phyloP scores from a whole-genome alignment of 2,329 filamentous ascomycete species.

The Ophiostoma novo-ulmi region DNA sequence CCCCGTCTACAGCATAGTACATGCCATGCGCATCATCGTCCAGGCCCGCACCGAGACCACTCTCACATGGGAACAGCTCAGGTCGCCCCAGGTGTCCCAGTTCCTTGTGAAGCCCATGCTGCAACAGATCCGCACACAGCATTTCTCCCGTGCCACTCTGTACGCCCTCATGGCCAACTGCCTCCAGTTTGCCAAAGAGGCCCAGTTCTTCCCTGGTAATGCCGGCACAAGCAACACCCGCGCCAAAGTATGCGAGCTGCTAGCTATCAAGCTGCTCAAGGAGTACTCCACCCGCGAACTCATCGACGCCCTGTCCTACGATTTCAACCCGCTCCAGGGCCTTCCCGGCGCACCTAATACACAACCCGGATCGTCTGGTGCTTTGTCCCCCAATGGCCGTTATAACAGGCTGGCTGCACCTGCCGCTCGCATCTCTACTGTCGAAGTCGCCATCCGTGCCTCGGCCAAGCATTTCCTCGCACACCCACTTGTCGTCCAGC shows the following conservation, averaged over 20 bases:
- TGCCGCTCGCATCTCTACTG: slow-evolving; percentile 75
- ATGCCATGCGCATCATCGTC: slow-evolving; percentile 80
- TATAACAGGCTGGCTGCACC: slow-evolving; percentile 45
- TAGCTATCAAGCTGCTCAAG: slow-evolving; percentile 83
- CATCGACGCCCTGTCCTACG: slow-evolving; percentile 90
- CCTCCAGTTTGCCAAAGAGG: slow-evolving; percentile 86
- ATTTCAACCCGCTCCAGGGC: slow-evolving; percentile 88
- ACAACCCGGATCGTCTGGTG: slow-evolving; percentile 31
- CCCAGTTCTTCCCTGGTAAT: slow-evolving; percentile 73
- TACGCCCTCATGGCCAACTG: slow-evolving; percentile 93
- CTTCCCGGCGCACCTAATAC: slow-evolving; percentile 46
- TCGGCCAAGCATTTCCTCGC: slow-evolving; percentile 89
- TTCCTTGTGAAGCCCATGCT: slow-evolving; percentile 95
- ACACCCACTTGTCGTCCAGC: slow-evolving; percentile 85
- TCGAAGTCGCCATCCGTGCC: slow-evolving; percentile 83
- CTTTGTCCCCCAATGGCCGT: slow-evolving; percentile 38
- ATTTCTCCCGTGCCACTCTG: slow-evolving; percentile 79
- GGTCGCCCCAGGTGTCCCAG: slow-evolving; percentile 92
- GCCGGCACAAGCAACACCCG: slow-evolving; percentile 78
- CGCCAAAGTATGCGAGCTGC: slow-evolving; percentile 81
- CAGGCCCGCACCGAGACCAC: slow-evolving; percentile 84
- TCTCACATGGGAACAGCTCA: slow-evolving; percentile 87
- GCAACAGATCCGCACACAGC: slow-evolving; percentile 74
- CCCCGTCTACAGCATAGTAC: slow-evolving; percentile 84
- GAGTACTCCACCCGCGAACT: slow-evolving; percentile 86